Conservation (phyloP, 257 asterid species). For the Nyctanthes arbortristis region DNA sequence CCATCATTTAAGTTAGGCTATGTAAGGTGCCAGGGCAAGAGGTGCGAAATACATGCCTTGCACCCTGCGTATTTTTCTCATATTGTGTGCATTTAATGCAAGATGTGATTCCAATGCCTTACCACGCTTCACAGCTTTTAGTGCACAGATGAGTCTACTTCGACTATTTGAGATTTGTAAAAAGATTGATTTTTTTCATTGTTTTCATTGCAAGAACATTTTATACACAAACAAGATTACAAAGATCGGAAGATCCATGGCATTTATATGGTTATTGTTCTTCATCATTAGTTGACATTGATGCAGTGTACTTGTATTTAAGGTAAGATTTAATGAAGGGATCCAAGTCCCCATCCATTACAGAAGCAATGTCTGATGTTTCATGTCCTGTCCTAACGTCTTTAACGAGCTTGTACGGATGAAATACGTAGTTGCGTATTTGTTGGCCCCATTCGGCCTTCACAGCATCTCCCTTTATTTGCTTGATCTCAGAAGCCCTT, state of each 20-base stretch:
- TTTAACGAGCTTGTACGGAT: conserved; percentile 93
- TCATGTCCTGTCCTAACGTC: conserved; percentile 84
- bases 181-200: too few species aligned
- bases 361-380: conserved; percentile 77
- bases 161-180: too few species aligned
- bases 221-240: neutral
- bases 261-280: conserved; percentile 12
- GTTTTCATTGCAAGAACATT: neutral
- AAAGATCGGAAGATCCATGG: neutral
- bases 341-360: conserved; percentile 95
- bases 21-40: too few species aligned
- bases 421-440: conserved; percentile 90
- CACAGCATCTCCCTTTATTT: conserved; percentile 81
- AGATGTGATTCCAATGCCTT: too few species aligned
- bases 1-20: too few species aligned
- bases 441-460: conserved; percentile 99
- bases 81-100: too few species aligned
- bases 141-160: too few species aligned
- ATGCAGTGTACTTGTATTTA: conserved; percentile 64
- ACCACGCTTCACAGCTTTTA: too few species aligned
- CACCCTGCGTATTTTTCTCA: too few species aligned
- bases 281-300: conserved; percentile 36
- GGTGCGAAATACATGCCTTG: too few species aligned
- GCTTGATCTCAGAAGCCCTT: conserved; percentile 95
- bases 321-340: conserved; percentile 89